Evolutionary conservation across 164 flowering plant species (phyloP).

Genomic region (Annona squamosa): DNA sequence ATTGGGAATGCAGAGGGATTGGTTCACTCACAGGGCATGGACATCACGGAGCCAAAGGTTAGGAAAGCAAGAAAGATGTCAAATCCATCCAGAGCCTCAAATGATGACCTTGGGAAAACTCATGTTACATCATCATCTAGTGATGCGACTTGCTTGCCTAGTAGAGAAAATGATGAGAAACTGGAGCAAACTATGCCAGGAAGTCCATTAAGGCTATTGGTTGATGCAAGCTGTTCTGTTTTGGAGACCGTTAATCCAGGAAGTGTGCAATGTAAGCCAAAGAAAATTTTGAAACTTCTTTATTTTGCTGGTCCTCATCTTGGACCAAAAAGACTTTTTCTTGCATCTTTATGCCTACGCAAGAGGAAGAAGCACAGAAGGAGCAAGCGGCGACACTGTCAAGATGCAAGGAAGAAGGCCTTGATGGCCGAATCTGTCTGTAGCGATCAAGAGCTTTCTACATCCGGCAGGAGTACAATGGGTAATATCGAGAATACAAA

Average conservation of each 20-base stretch:
- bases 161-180: conserved; percentile 3
- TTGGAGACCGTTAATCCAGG: conserved; percentile 6
- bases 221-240: conserved; percentile 8
- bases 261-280: conserved; percentile 17
- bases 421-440: conserved; percentile 5
- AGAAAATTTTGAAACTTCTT: conserved; percentile 31
- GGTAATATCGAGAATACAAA: conserved; percentile 6
- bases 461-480: conserved; percentile 27
- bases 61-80: conserved; percentile 5
- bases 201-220: conserved; percentile 13
- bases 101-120: not conserved
- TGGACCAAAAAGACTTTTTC: conserved; percentile 33
- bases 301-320: conserved; percentile 19
- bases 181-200: conserved; percentile 3
- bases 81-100: conserved; percentile 7
- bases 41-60: not conserved
- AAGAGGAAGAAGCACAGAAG: conserved; percentile 47
- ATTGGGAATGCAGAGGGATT: conserved; percentile 10
- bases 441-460: conserved; percentile 37
- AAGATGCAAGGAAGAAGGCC: conserved; percentile 17
- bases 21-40: conserved; percentile 6
- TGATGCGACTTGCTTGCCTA: conserved; percentile 9
- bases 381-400: conserved; percentile 13
- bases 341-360: conserved; percentile 28
- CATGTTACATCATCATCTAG: not conserved